Evolutionary conservation across 192 early-diverging fungal genomes (phyloP).

Genomic region (Glomus cerebriforme): DNA sequence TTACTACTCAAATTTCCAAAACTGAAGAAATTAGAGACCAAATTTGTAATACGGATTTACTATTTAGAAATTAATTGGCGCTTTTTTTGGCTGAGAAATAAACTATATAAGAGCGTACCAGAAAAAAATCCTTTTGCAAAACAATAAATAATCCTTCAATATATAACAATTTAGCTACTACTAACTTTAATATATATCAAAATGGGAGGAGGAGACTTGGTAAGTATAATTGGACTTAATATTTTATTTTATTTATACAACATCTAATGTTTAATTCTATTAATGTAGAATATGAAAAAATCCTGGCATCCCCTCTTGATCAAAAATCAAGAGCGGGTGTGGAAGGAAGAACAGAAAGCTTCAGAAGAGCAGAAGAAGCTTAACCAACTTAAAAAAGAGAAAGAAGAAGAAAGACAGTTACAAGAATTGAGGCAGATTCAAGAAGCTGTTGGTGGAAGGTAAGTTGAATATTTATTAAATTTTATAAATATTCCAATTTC

Average conservation of each 20-base stretch:
- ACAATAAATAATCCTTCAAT: no score
- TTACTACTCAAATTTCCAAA: no score
- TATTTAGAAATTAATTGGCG: no score
- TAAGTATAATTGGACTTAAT: constrained; percentile 24
- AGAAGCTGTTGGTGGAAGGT: constrained; percentile 64
- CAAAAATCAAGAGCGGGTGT: constrained; percentile 89
- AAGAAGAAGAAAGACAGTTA: constrained; percentile 85
- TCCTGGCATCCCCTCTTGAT: constrained; percentile 95
- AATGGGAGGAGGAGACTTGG: constrained; percentile 56
- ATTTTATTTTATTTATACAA: background rate
- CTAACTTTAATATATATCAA: constrained; percentile 21
- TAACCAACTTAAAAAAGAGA: constrained; percentile 88
- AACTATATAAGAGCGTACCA: background rate
- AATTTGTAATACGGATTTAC: no score
- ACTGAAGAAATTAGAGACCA: no score
- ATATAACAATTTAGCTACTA: background rate
- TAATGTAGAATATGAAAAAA: constrained; percentile 86
- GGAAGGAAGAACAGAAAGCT: constrained; percentile 80
- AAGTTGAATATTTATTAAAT: no score
- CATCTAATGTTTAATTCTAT: background rate
- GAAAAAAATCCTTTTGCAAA: no score
- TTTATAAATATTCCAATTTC: no score
- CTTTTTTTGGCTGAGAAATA: background rate
- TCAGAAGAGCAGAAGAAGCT: constrained; percentile 86
- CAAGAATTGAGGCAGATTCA: constrained; percentile 82